Conservation (phyloP, 768 basidiomycete genomes). For the Auriscalpium vulgare region DNA sequence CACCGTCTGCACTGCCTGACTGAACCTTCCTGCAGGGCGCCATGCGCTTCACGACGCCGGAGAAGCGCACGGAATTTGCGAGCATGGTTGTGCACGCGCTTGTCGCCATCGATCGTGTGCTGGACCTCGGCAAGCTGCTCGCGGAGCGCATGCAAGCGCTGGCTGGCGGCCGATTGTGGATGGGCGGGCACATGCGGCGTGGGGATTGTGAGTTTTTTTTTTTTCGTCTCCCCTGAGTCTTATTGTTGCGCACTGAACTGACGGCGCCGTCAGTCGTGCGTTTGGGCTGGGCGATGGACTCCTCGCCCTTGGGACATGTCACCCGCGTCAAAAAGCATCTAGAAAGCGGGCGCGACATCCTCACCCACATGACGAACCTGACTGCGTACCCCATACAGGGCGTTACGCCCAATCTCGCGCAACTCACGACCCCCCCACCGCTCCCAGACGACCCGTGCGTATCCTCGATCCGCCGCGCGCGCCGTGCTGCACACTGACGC, state of each 20-base stretch:
- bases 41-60: constrained; percentile 11
- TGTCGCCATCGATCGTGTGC: constrained; percentile 5
- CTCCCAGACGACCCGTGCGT: constrained; percentile 2
- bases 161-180: constrained; percentile 29
- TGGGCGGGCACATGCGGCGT: constrained; percentile 36
- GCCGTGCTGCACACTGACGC: constrained; percentile 11
- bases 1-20: background rate
- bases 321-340: constrained; percentile 24
- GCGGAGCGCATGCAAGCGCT: constrained; percentile 24
- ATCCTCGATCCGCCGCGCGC: background rate
- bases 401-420: constrained; percentile 2
- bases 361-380: constrained; percentile 8
- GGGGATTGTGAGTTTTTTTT: constrained; percentile 34
- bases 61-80: constrained; percentile 2
- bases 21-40: constrained; percentile 5
- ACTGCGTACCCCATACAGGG: constrained; percentile 6
- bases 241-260: constrained; percentile 1
- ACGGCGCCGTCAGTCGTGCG: constrained; percentile 21
- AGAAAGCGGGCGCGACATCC: constrained; percentile 21
- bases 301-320: constrained; percentile 28
- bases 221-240: background rate
- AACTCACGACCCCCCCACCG: constrained; percentile 1
- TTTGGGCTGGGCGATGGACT: constrained; percentile 29
- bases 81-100: constrained; percentile 5
- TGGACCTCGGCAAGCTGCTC: constrained; percentile 25